These are phyloP conservation scores for Tylopilus rubrobrunneus DNA, from an alignment of 768 basidiomycete genomes.

Conservation along the genomic window DNA sequence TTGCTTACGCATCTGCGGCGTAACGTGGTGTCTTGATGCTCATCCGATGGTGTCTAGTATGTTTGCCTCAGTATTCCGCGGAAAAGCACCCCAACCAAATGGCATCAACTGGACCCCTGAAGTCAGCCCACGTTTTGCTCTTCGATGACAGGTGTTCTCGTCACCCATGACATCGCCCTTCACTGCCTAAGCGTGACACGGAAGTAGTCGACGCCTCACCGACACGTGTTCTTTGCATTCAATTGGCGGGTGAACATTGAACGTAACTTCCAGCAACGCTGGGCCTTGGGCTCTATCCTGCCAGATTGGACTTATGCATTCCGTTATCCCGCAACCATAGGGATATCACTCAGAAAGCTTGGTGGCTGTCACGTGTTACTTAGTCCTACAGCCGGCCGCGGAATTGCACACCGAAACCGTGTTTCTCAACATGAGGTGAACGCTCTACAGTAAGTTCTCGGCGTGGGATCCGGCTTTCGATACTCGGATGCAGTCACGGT, in stretches of 20 bases:
- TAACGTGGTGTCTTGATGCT: slow-evolving; percentile 11
- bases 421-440: slow-evolving; percentile 10
- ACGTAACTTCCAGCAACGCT: not conserved
- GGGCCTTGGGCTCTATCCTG: slow-evolving; percentile 1
- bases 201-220: slow-evolving; percentile 1
- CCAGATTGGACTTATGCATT: slow-evolving; percentile 4
- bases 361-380: slow-evolving; percentile 14
- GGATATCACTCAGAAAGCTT: slow-evolving; percentile 11
- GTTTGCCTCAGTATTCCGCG: slow-evolving; percentile 14
- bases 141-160: not conserved
- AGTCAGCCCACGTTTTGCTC: slow-evolving; percentile 3
- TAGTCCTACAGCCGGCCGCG: slow-evolving; percentile 15
- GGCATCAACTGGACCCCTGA: slow-evolving; percentile 4
- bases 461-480: slow-evolving; percentile 10
- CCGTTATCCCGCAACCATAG: slow-evolving; percentile 1
- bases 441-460: slow-evolving; percentile 6
- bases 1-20: slow-evolving; percentile 11
- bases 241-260: not conserved
- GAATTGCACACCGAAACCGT: slow-evolving; percentile 18
- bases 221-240: slow-evolving; percentile 8
- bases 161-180: not conserved
- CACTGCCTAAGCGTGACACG: not conserved
- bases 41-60: slow-evolving; percentile 6
- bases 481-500: not conserved
- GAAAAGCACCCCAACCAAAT: slow-evolving; percentile 3